Evolutionary conservation across 2,329 filamentous ascomycete genomes (phyloP), one percentile per base, ranked within the genome.

Genomic region (Malbranchea zuffiana): DNA sequence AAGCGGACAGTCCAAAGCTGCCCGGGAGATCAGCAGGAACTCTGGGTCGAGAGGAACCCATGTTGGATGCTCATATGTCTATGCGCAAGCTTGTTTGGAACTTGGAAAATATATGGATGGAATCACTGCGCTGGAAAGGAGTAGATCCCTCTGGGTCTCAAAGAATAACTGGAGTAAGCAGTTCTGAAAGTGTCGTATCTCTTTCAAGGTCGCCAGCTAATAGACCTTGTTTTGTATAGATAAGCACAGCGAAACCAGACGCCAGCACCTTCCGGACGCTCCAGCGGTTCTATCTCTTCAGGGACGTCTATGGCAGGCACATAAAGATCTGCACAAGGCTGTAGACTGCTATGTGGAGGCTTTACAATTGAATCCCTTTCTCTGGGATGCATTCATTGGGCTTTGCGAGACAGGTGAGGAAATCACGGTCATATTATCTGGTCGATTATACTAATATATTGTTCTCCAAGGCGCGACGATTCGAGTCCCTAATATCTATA

Each of bases 371-470:
- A 98, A 96, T 52, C 87, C 90, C 1, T 88, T 96, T 60, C 90
- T 94, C 74, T 98, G 90, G 90, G 90, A 98, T 66, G 87, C 88
- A 0, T 96, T 96, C 51, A 78, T 80, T 15, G 80, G 76, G 11
- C 71, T 98, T 5, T 94, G 87, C 55, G 86, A 95, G 53, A 83
- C 74, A 28, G 76, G 74, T 57, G 28, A 38, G 28, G 25, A 23
- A 10, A 10, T 26, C 11, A 11, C 6, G 2, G 13, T 21, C 28
- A 17, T 13, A 25, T 20, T 32, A 23, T 24, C 39, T 32, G n/a
- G 28, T 18, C 41, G 5, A 2, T 21, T 13, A 6, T n/a, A 13
- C 23, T 39, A 23, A 39, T 20, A 16, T 16, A 12, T 24, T 12
- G 3, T 23, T 29, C 23, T 10, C 28, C 5, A 75, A 78, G 83